These are phyloP conservation scores for Paramecium primaurelia DNA, from an alignment of 73 alveolate genomes.

Conservation along the genomic window DNA sequence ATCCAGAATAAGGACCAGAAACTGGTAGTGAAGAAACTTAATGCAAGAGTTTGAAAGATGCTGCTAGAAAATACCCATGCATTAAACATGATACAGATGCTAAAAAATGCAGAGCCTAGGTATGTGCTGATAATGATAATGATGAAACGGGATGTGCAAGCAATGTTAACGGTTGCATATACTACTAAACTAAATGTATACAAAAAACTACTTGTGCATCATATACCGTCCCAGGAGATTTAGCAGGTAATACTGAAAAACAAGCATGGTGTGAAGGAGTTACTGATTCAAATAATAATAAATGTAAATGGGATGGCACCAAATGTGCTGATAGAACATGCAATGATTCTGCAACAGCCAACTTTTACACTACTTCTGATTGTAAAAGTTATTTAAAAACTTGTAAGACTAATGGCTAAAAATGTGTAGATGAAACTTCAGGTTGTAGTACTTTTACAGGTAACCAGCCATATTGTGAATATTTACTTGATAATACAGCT, in stretches of 20 bases:
- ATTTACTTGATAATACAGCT: background rate
- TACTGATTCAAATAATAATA: background rate
- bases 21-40: background rate
- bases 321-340: background rate
- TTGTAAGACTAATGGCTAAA: background rate
- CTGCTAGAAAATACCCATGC: background rate
- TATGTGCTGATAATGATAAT: background rate
- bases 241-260: background rate
- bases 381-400: background rate
- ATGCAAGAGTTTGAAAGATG: background rate
- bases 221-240: background rate
- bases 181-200: background rate
- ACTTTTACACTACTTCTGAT: background rate
- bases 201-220: background rate
- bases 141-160: background rate
- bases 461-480: background rate
- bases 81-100: background rate
- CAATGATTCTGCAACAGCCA: background rate
- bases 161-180: background rate
- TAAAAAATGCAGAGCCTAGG: background rate
- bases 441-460: background rate
- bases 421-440: background rate
- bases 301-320: background rate
- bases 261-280: background rate
- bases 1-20: background rate